Evolutionary conservation across 1,284 basidiomycete species (phyloP), one percentile per base, ranked within the genome.

Genomic region (Chiua sp.): DNA sequence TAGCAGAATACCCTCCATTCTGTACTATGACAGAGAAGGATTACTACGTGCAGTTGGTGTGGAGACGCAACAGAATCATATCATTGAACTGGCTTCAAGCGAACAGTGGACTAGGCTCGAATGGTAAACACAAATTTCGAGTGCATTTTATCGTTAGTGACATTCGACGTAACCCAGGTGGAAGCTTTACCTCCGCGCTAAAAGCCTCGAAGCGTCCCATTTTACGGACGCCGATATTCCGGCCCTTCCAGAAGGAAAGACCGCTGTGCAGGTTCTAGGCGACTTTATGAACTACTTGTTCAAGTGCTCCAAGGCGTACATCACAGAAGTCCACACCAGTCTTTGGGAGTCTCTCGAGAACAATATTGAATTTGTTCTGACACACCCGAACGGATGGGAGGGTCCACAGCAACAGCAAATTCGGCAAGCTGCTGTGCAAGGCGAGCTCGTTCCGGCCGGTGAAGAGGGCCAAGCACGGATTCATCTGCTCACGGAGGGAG

Each of bases 281-380:
- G 86, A 87, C 60, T 85, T 84, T 54, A 68, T 86, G 48, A 57
- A 47, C 0, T 87, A 87, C 57, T 74, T 87, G 1, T 79, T 77
- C 58, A 28, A 61, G 0, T 84, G 83, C 56, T 70, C 83, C 1
- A 69, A 72, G 11, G 72, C 58, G 7, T 87, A 79, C 57, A 85
- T 87, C 46, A 63, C 67, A 37, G 81, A 85, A 47, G 77, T 79
- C 0, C 79, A 84, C 51, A 72, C 76, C 0, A 77, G 74, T 0
- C 53, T 81, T 33, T 80, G 78, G 79, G 50, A 35, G 10, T 77
- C 75, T 0, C 20, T 80, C 3, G 60, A 74, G 54, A 63, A 67
- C 47, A 63, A 59, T 7, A 74, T 74, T 22, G 75, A 79, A 11
- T 73, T 78, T 42, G 61, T 80, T 18, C 66, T 81, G 11, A 75